Evolutionary conservation across 164 flowering plant species (phyloP), one percentile per base, ranked within the genome.

Genomic region (Aristolochia californica): DNA sequence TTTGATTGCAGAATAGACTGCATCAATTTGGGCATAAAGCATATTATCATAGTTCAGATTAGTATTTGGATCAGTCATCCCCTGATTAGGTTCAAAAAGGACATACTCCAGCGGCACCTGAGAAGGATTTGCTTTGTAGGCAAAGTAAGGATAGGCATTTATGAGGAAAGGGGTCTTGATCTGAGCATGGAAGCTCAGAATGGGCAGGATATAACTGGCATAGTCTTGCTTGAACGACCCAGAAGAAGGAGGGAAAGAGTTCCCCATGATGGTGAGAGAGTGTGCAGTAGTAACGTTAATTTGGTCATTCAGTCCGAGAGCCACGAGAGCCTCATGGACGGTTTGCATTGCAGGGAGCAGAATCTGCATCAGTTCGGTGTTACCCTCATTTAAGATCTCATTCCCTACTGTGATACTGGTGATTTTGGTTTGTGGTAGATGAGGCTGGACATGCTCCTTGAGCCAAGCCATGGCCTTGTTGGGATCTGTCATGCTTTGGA

Each of bases 1-100:
- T 59, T 72, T 76, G 5, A 93, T 87, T 0, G 97, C 99, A 0
- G 82, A 57, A 71, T 89, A 89, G 48, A 85, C 95, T 13, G 99
- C 88, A 69, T 93, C 99, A 22, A 89, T 67, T 62, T 93, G 99
- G 50, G 99, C 97, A 66, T 81, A 87, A 66, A 93, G 68, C 97
- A 93, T 87, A 62, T 93, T 93, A 52, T 89, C 97, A 47, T 93
- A 89, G 2, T 60, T 78, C 70, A 93, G 58, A 53, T 80, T 78
- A 0, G 97, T 83, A n/a, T 9, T 58, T 0, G 81, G 71, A 62
- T 86, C 97, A 0, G 58, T 58, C 57, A 44, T 59, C 53, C 87
- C 91, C 48, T 62, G 62, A 30, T 88, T 84, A 10, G 91, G 81
- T 75, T 77, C 61, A 65, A 88, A 88, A 13, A 88, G 78, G 22